Percentiles rank a stretch among this genome's conserved stretches.
Evolutionary conservation across 2,329 filamentous ascomycete genomes (phyloP).

Genomic region (Stenocarpella maydis): DNA sequence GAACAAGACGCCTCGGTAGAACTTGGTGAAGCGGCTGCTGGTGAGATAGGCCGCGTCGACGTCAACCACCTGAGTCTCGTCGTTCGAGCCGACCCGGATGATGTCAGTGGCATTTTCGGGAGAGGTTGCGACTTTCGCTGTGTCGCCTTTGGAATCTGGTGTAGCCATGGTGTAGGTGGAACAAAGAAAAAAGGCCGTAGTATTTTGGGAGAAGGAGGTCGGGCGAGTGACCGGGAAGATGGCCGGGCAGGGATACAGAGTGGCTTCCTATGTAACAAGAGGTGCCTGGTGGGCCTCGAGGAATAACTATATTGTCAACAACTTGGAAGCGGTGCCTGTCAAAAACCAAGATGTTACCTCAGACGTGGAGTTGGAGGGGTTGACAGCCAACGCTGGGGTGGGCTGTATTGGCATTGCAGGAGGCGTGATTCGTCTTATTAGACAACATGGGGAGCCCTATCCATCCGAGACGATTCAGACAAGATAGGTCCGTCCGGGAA

Average conservation of each 20-base stretch:
- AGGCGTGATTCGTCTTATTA: slow-evolving; percentile 25
- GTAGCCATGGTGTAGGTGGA: not conserved
- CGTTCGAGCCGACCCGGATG: slow-evolving; percentile 22
- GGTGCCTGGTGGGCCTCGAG: not conserved
- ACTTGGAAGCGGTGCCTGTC: not conserved
- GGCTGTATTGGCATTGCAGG: slow-evolving; percentile 21
- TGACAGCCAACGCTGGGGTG: not conserved
- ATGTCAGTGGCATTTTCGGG: slow-evolving; percentile 21
- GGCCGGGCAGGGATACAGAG: not conserved
- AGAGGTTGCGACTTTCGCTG: slow-evolving; percentile 21
- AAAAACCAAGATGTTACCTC: slow-evolving; percentile 7
- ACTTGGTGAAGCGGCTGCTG: slow-evolving; percentile 23
- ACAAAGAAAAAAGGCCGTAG: too few species aligned
- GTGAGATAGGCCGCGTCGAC: slow-evolving; percentile 31
- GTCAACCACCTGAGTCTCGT: slow-evolving; percentile 32
- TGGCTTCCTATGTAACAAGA: slow-evolving; percentile 9
- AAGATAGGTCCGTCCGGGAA: too few species aligned
- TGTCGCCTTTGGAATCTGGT: slow-evolving; percentile 11
- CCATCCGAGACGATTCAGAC: too few species aligned
- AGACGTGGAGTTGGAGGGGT: not conserved
- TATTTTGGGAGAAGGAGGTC: not conserved
- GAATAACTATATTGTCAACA: not conserved
- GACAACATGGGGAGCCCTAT: slow-evolving; percentile 23
- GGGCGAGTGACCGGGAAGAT: not conserved
- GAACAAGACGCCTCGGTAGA: slow-evolving; percentile 32